Conservation (phyloP, 129 eudicot species). For the Lactuca saligna region DNA sequence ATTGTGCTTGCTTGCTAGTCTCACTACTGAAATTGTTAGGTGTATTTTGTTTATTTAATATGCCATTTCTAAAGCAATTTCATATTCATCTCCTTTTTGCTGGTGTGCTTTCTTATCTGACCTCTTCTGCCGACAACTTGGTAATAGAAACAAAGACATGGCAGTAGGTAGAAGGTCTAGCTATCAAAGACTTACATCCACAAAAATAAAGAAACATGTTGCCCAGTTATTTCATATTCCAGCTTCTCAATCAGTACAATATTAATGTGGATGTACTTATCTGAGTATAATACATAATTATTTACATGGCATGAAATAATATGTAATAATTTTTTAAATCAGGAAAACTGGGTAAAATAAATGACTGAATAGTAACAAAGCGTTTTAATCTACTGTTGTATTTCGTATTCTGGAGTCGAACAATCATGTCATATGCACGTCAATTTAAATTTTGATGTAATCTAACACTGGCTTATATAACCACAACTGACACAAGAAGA, state of each 20-base stretch:
- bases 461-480: neutral
- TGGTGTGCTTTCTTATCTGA: slow-evolving; percentile 12
- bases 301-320: neutral
- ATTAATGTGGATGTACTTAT: neutral
- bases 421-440: neutral
- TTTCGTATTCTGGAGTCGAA: neutral
- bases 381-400: neutral
- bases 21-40: neutral
- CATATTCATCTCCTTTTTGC: neutral
- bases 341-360: neutral
- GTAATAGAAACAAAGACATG: slow-evolving; percentile 1
- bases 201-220: neutral
- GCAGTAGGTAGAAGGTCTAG: neutral
- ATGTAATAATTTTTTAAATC: too few species aligned
- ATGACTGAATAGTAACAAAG: too few species aligned
- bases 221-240: slow-evolving; percentile 1
- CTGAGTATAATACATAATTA: neutral
- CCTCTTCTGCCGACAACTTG: slow-evolving; percentile 24
- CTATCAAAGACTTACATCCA: neutral
- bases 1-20: neutral
- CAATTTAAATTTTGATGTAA: neutral
- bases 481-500: neutral
- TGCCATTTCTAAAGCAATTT: neutral
- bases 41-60: neutral
- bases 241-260: neutral